phyloP scores from a whole-genome alignment of 768 basidiomycete genomes.

The Dendrothele bispora region DNA sequence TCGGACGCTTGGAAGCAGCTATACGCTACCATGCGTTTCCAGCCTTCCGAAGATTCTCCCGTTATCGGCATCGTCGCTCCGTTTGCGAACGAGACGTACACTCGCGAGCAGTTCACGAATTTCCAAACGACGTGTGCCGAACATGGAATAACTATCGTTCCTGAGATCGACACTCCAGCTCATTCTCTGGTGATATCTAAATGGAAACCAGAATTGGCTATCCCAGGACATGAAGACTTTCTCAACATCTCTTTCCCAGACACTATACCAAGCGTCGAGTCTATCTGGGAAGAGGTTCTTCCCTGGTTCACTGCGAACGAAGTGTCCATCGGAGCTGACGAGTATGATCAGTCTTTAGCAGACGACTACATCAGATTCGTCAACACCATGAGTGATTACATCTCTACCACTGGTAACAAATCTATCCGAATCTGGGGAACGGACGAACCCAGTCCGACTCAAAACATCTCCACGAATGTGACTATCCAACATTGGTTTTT shows the following conservation, averaged over 20 bases:
- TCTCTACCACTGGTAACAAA: slow-evolving; percentile 30
- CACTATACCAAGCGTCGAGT: slow-evolving; percentile 40
- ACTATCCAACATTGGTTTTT: slow-evolving; percentile 48
- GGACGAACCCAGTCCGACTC: slow-evolving; percentile 33
- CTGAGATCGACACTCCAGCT: slow-evolving; percentile 44
- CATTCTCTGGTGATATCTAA: slow-evolving; percentile 45
- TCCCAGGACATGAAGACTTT: slow-evolving; percentile 29
- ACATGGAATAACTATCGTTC: slow-evolving; percentile 38
- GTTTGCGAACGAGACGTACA: slow-evolving; percentile 41
- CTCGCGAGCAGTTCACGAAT: slow-evolving; percentile 24
- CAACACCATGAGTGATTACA: slow-evolving; percentile 40
- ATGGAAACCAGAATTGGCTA: slow-evolving; percentile 43
- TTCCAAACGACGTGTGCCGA: slow-evolving; percentile 36
- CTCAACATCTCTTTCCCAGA: slow-evolving; percentile 41
- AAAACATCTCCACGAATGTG: slow-evolving; percentile 36
- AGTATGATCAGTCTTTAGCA: slow-evolving; percentile 36
- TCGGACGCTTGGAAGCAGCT: slow-evolving; percentile 37
- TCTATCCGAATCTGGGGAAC: slow-evolving; percentile 43
- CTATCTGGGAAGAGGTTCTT: slow-evolving; percentile 41
- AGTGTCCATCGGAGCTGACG: slow-evolving; percentile 48
- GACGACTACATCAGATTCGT: slow-evolving; percentile 43
- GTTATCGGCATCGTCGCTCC: slow-evolving; percentile 36
- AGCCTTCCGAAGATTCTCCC: slow-evolving; percentile 31
- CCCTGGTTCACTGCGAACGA: slow-evolving; percentile 38
- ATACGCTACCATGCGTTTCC: slow-evolving; percentile 43